These are phyloP conservation scores for Pinus tabuliformis DNA, from an alignment of 75 land plant species.

Conservation along the genomic window DNA sequence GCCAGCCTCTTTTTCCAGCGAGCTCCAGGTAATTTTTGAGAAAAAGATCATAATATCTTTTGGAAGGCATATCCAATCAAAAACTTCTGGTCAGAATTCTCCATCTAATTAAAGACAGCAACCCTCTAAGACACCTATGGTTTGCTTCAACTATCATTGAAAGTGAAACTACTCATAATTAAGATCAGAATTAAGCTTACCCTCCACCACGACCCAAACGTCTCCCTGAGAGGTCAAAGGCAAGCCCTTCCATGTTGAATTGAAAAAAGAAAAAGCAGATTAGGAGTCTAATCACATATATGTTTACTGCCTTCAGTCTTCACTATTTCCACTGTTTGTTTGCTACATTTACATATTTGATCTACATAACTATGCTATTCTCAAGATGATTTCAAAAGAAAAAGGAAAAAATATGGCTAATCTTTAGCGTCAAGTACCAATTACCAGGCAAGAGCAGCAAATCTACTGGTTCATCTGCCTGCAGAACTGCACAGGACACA, in stretches of 20 bases:
- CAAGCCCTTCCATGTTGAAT: slow-evolving; percentile 56
- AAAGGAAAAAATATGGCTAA: slow-evolving; percentile 4
- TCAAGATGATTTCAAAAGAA: neutral
- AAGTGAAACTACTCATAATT: neutral
- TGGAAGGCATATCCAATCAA: neutral
- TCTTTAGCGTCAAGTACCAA: neutral
- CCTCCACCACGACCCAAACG: slow-evolving; percentile 98
- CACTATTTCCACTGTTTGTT: neutral
- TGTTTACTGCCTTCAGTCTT: neutral
- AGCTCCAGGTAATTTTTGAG: slow-evolving; percentile 63
- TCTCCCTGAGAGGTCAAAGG: slow-evolving; percentile 79
- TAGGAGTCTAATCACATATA: neutral
- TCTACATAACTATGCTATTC: neutral
- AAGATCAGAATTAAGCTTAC: slow-evolving; percentile 31
- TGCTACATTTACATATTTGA: neutral
- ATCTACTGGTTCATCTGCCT: slow-evolving; percentile 71
- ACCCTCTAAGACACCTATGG: neutral
- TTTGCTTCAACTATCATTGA: neutral
- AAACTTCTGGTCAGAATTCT: neutral
- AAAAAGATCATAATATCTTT: slow-evolving; percentile 84
- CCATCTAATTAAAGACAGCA: neutral
- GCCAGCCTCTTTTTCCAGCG: slow-evolving; percentile 66
- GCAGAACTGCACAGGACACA: slow-evolving; percentile 61
- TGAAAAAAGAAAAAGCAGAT: neutral
- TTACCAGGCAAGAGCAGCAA: slow-evolving; percentile 83